These are phyloP conservation scores for Adansonia digitata DNA, from an alignment of 345 rosid genomes.

Conservation along the genomic window DNA sequence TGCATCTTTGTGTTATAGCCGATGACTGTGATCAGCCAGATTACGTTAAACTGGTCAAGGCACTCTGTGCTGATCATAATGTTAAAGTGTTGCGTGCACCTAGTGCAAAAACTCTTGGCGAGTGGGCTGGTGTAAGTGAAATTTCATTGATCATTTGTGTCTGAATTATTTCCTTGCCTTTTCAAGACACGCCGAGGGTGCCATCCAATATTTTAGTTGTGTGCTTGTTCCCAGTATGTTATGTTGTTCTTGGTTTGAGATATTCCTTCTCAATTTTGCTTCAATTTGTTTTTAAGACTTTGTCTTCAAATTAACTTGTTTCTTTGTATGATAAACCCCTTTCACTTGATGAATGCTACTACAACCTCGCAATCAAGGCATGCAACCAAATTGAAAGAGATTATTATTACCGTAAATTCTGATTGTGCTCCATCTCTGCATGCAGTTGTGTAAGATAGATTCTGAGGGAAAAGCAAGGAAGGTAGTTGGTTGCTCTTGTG, in stretches of 20 bases:
- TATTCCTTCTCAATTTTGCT: neutral
- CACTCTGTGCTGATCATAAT: slow-evolving; percentile 65
- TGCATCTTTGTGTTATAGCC: slow-evolving; percentile 66
- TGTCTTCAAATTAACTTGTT: neutral
- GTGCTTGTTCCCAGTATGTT: neutral
- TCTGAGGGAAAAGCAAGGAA: too few species aligned
- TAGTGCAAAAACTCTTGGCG: slow-evolving; percentile 73
- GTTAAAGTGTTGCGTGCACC: slow-evolving; percentile 53
- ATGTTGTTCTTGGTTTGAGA: neutral
- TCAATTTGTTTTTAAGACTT: neutral
- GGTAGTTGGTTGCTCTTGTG: too few species aligned
- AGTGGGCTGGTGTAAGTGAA: slow-evolving; percentile 82
- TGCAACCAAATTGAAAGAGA: too few species aligned
- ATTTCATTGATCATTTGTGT: neutral
- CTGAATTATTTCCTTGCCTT: neutral
- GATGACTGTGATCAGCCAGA: slow-evolving; percentile 83
- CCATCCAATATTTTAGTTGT: neutral
- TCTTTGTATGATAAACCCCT: neutral
- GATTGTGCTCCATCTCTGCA: too few species aligned
- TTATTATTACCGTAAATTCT: too few species aligned
- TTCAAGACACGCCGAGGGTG: neutral
- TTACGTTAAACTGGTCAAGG: slow-evolving; percentile 63
- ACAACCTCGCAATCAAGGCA: too few species aligned
- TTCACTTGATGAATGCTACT: too few species aligned
- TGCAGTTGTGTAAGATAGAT: too few species aligned